Percentiles rank a stretch among this genome's conserved stretches.
Conservation (phyloP, 257 asterid genomes). For the Dorcoceras hygrometricum region DNA sequence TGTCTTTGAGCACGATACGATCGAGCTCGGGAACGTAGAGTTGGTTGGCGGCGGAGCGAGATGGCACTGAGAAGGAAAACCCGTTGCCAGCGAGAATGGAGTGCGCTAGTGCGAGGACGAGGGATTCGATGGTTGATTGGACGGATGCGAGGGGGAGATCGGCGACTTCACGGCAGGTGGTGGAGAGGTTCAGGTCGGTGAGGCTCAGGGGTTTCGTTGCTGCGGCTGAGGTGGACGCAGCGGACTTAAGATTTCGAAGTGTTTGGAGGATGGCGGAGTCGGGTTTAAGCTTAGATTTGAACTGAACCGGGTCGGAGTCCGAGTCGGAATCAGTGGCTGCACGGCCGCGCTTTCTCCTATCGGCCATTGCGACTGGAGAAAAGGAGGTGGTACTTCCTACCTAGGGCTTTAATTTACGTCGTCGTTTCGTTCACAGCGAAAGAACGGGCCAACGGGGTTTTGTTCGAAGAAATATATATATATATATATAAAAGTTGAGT, state of each 20-base stretch:
- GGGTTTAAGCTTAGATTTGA: constrained; percentile 62
- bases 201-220: constrained; percentile 50
- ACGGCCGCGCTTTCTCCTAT: constrained; percentile 78
- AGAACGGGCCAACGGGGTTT: no score
- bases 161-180: constrained; percentile 71
- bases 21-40: constrained; percentile 89
- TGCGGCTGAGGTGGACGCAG: constrained; percentile 43
- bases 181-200: constrained; percentile 64
- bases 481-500: no score
- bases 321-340: constrained; percentile 29
- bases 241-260: constrained; percentile 44
- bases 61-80: constrained; percentile 71
- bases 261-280: constrained; percentile 57
- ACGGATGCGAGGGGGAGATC: constrained; percentile 74
- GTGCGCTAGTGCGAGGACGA: constrained; percentile 57
- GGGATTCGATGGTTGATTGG: constrained; percentile 55
- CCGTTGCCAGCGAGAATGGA: constrained; percentile 78
- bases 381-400: not conserved
- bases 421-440: not conserved
- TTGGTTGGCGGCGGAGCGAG: constrained; percentile 82
- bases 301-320: constrained; percentile 45
- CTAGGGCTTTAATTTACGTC: not conserved
- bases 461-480: no score
- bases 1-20: constrained; percentile 78
- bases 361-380: constrained; percentile 40